Evolutionary conservation across 768 basidiomycete genomes (phyloP).

Genomic region (Nidularia sp.): DNA sequence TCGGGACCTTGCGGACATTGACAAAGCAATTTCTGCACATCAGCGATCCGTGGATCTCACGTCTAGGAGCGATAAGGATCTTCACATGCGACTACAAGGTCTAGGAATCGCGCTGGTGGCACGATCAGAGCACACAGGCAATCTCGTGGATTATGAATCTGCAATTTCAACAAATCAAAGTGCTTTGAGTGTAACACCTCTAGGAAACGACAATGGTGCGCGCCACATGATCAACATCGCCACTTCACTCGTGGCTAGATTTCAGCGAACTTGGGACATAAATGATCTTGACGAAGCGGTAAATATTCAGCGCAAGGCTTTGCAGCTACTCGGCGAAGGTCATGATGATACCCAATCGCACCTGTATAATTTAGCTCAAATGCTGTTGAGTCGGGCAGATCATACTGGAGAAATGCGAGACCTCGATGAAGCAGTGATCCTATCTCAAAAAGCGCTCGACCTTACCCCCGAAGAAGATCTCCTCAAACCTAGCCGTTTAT

Average conservation of each 20-base stretch:
- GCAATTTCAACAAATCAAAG: conserved; percentile 5
- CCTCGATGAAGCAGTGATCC: not conserved
- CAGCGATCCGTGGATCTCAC: not conserved
- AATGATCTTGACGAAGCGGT: not conserved
- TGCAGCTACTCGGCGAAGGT: not conserved
- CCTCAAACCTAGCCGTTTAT: not conserved
- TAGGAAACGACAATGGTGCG: not conserved
- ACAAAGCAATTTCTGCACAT: not conserved
- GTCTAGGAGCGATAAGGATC: not conserved
- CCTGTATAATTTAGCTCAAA: not conserved
- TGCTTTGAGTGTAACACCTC: not conserved
- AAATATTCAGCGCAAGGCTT: not conserved
- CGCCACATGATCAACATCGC: not conserved
- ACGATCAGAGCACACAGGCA: conserved; percentile 8
- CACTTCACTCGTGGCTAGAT: not conserved
- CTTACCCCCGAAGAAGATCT: not conserved
- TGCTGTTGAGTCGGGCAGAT: not conserved
- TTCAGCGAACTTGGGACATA: not conserved
- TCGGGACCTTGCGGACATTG: not conserved
- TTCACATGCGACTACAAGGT: not conserved
- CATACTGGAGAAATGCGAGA: not conserved
- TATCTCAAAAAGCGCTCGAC: not conserved
- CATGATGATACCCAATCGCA: not conserved
- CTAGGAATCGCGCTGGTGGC: conserved; percentile 6
- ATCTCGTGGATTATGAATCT: conserved; percentile 9